Evolutionary conservation across 23 red algal species (phyloP).

Genomic region (Pyropia haitanensis): DNA sequence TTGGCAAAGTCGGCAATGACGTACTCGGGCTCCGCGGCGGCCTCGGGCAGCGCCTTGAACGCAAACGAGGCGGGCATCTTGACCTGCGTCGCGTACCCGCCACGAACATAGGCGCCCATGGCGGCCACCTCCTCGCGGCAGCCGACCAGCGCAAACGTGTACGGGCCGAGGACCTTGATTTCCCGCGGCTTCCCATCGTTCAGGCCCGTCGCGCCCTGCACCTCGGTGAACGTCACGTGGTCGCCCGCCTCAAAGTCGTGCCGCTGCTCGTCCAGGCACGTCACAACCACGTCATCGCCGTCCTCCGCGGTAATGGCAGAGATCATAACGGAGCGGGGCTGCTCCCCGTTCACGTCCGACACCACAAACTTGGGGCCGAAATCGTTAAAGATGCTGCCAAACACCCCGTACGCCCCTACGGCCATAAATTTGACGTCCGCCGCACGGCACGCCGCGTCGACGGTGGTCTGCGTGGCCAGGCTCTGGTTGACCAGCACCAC

Average conservation of each 20-base stretch:
- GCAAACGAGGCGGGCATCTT: constrained; percentile 71
- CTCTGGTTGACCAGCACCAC: constrained; percentile 86
- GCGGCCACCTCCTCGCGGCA: constrained; percentile 26
- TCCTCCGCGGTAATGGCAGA: constrained; percentile 64
- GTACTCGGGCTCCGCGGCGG: constrained; percentile 35
- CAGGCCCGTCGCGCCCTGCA: constrained; percentile 79
- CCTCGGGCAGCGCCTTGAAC: constrained; percentile 58
- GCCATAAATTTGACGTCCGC: constrained; percentile 63
- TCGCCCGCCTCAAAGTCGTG: constrained; percentile 94
- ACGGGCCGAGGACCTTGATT: constrained; percentile 73
- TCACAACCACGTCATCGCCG: constrained; percentile 38
- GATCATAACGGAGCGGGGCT: constrained; percentile 59
- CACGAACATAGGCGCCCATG: constrained; percentile 70
- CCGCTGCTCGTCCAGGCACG: constrained; percentile 92
- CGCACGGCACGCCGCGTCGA: constrained; percentile 53
- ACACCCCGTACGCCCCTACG: constrained; percentile 64
- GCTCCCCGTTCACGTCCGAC: constrained; percentile 78
- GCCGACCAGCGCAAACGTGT: constrained; percentile 77
- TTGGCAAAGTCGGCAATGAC: constrained; percentile 88
- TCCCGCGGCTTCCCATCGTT: constrained; percentile 73
- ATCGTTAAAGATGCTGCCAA: constrained; percentile 83
- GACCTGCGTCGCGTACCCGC: constrained; percentile 85
- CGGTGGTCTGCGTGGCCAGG: constrained; percentile 21
- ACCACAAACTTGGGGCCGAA: constrained; percentile 78
- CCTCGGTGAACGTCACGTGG: constrained; percentile 79